Percentiles rank a stretch among this genome's conserved stretches.
These are phyloP conservation scores for Glycine latifolia DNA, from an alignment of 306 rosid species.

Conservation along the genomic window DNA sequence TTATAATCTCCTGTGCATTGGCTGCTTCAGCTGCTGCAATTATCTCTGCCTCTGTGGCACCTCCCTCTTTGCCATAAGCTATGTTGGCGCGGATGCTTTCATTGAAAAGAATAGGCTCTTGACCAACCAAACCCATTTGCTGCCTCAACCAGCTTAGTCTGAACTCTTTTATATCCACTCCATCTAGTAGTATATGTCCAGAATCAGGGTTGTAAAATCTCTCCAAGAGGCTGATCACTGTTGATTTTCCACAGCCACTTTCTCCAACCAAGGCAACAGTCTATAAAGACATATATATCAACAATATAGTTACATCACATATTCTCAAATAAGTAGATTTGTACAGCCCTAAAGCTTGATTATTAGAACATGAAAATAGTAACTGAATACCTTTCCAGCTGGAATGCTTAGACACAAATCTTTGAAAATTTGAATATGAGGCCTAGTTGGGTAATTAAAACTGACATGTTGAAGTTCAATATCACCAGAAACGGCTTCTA, in stretches of 20 bases:
- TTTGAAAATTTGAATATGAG: slow-evolving; percentile 73
- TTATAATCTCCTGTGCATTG: slow-evolving; percentile 77
- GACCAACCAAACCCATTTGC: slow-evolving; percentile 92
- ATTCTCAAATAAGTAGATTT: neutral
- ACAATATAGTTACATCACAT: neutral
- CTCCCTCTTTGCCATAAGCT: slow-evolving; percentile 72
- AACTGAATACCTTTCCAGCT: slow-evolving; percentile 72
- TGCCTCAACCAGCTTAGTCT: slow-evolving; percentile 83
- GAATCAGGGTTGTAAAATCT: slow-evolving; percentile 79
- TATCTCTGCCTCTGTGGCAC: slow-evolving; percentile 74
- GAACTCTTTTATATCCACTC: slow-evolving; percentile 57
- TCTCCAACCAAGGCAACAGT: slow-evolving; percentile 93
- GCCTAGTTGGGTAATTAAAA: slow-evolving; percentile 80
- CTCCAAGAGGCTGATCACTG: slow-evolving; percentile 77
- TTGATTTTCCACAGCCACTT: slow-evolving; percentile 94
- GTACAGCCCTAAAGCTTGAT: neutral
- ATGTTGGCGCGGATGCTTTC: slow-evolving; percentile 81
- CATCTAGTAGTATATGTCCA: slow-evolving; percentile 70
- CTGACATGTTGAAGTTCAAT: slow-evolving; percentile 70
- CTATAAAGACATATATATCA: slow-evolving; percentile 47
- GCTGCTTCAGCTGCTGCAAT: slow-evolving; percentile 74
- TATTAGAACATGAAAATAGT: neutral
- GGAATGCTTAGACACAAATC: slow-evolving; percentile 71
- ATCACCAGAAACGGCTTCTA: slow-evolving; percentile 53
- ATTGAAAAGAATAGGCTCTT: slow-evolving; percentile 89